These are phyloP conservation scores for Podila verticillata DNA, from an alignment of 192 early-diverging fungal species.

Conservation along the genomic window DNA sequence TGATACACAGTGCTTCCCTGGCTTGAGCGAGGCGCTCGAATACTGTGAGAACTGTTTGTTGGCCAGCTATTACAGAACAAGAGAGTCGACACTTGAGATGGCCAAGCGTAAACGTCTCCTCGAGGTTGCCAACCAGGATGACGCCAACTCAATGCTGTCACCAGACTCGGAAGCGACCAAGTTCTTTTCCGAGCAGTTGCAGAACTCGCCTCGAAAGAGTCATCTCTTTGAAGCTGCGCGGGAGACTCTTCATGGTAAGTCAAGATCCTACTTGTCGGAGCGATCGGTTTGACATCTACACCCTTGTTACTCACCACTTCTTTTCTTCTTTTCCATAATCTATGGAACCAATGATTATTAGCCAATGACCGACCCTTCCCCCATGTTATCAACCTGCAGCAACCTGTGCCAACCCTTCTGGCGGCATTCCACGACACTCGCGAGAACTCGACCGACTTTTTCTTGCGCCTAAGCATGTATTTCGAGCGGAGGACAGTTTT, in stretches of 20 bases:
- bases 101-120: conserved; percentile 39
- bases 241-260: conserved; percentile 41
- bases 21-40: conserved; percentile 90
- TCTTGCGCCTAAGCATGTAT: conserved; percentile 64
- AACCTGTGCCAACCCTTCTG: conserved; percentile 64
- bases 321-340: not conserved
- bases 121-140: conserved; percentile 35
- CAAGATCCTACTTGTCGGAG: not conserved
- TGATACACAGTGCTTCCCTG: conserved; percentile 79
- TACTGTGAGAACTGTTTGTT: conserved; percentile 94
- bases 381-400: conserved; percentile 53
- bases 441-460: conserved; percentile 60
- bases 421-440: conserved; percentile 75
- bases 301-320: not conserved
- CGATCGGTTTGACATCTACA: not conserved
- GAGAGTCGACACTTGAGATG: conserved; percentile 43
- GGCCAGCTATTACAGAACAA: conserved; percentile 75
- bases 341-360: not conserved
- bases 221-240: conserved; percentile 43
- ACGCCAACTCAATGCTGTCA: conserved; percentile 14
- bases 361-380: conserved; percentile 17
- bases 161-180: conserved; percentile 40
- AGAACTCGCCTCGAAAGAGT: conserved; percentile 43
- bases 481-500: conserved; percentile 70
- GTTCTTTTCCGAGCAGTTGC: conserved; percentile 41